Conservation (phyloP, 2,329 filamentous ascomycete species). For the Colletotrichum acutatum region DNA sequence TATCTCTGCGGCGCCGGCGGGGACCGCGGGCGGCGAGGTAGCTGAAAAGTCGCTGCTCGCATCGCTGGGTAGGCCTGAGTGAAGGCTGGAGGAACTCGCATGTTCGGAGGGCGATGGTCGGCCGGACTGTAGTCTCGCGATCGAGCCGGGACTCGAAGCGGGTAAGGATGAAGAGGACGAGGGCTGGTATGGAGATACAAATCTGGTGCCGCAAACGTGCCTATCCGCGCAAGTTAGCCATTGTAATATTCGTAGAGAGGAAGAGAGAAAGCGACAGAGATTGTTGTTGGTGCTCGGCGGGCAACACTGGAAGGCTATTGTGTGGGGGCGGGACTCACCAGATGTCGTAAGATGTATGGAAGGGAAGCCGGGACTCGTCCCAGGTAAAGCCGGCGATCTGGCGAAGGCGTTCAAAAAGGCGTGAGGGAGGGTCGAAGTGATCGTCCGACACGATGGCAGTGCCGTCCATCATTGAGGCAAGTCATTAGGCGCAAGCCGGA, state of each 20-base stretch:
- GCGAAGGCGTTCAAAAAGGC: constrained; percentile 77
- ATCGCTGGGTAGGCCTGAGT: constrained; percentile 48
- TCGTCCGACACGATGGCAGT: constrained; percentile 62
- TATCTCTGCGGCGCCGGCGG: constrained; percentile 56
- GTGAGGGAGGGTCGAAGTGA: constrained; percentile 70
- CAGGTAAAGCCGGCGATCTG: constrained; percentile 81
- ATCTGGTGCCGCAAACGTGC: constrained; percentile 75
- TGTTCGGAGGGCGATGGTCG: constrained; percentile 57
- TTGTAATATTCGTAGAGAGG: neutral
- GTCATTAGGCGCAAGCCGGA: constrained; percentile 38
- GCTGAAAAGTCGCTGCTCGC: constrained; percentile 50
- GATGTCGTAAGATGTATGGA: constrained; percentile 84
- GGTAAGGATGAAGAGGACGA: constrained; percentile 56
- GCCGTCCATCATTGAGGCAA: constrained; percentile 60
- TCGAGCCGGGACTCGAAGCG: constrained; percentile 55
- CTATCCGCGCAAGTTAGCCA: constrained; percentile 48
- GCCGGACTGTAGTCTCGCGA: constrained; percentile 54
- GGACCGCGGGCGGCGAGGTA: constrained; percentile 45
- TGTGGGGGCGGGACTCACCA: constrained; percentile 65
- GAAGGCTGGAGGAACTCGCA: constrained; percentile 46
- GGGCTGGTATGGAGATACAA: constrained; percentile 61
- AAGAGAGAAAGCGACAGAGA: neutral
- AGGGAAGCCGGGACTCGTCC: constrained; percentile 71
- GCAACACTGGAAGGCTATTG: neutral
- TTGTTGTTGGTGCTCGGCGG: neutral